Percentiles rank a stretch among this genome's conserved stretches.
phyloP scores from a whole-genome alignment of 257 asterid genomes.

The Euphrasia confusa region DNA sequence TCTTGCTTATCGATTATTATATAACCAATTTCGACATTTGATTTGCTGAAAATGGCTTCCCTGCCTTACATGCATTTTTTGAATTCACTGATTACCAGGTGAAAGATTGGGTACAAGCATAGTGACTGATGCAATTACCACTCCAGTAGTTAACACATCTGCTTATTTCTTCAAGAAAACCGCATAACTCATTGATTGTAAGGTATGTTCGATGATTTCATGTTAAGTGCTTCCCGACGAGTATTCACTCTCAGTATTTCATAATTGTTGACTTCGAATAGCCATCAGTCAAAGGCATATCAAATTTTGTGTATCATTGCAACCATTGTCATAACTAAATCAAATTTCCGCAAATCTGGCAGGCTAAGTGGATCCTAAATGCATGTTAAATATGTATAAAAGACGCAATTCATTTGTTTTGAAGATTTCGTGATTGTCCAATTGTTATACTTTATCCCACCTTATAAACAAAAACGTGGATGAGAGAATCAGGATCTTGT shows the following conservation, averaged over 20 bases:
- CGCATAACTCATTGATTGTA: slow-evolving; percentile 78
- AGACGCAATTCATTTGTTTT: too few relatives aligned
- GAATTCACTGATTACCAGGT: slow-evolving; percentile 40
- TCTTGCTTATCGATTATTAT: slow-evolving; percentile 1
- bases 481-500: too few relatives aligned
- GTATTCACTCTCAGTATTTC: neutral
- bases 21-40: neutral
- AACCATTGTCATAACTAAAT: too few relatives aligned
- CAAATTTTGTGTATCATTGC: neutral
- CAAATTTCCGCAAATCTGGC: too few relatives aligned
- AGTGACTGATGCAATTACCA: slow-evolving; percentile 80
- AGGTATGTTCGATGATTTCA: slow-evolving; percentile 41
- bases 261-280: neutral
- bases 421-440: neutral
- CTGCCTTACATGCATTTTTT: neutral
- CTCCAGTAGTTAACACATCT: slow-evolving; percentile 87
- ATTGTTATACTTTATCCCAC: slow-evolving; percentile 3
- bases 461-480: neutral
- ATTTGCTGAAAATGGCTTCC: neutral
- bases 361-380: too few relatives aligned
- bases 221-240: neutral
- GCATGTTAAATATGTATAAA: too few relatives aligned
- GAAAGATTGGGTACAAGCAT: slow-evolving; percentile 86
- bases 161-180: slow-evolving; percentile 90
- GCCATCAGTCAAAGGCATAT: neutral